Percentiles rank a stretch among this genome's conserved stretches.
These are phyloP conservation scores for Rhodosporidiobolus odoratus DNA, from an alignment of 768 basidiomycete genomes.

Conservation along the genomic window DNA sequence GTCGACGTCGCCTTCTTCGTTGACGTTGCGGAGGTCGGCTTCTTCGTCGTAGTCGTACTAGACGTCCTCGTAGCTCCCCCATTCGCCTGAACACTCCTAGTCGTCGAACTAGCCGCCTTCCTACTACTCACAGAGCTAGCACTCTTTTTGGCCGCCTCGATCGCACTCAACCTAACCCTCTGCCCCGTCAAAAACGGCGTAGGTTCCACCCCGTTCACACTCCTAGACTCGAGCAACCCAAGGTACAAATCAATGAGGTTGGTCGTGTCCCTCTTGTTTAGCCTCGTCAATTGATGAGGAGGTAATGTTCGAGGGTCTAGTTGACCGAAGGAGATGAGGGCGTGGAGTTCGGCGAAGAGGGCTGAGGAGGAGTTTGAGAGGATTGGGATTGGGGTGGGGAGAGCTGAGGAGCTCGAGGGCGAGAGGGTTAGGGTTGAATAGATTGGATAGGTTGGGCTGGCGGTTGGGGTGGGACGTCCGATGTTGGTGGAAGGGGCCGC, in stretches of 20 bases:
- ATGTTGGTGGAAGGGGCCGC: neutral
- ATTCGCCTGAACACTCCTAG: neutral
- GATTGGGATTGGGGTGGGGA: neutral
- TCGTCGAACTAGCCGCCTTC: neutral
- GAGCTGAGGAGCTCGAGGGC: neutral
- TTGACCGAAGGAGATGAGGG: neutral
- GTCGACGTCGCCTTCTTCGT: conserved; percentile 3
- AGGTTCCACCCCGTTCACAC: neutral
- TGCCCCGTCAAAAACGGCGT: conserved; percentile 6
- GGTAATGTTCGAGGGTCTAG: neutral
- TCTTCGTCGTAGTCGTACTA: neutral
- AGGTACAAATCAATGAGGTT: neutral
- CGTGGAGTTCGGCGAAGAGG: neutral
- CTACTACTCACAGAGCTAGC: conserved; percentile 9
- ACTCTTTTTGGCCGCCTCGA: neutral
- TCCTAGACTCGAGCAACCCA: neutral
- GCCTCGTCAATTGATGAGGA: neutral
- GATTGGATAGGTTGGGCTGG: neutral
- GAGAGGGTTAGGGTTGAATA: neutral
- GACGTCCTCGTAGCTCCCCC: neutral
- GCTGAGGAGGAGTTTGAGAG: neutral
- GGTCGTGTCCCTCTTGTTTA: neutral
- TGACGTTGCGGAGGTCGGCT: neutral
- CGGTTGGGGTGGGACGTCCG: neutral
- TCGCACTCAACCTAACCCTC: neutral